These are phyloP conservation scores for Postia placenta DNA, from an alignment of 768 basidiomycete genomes.

Conservation along the genomic window DNA sequence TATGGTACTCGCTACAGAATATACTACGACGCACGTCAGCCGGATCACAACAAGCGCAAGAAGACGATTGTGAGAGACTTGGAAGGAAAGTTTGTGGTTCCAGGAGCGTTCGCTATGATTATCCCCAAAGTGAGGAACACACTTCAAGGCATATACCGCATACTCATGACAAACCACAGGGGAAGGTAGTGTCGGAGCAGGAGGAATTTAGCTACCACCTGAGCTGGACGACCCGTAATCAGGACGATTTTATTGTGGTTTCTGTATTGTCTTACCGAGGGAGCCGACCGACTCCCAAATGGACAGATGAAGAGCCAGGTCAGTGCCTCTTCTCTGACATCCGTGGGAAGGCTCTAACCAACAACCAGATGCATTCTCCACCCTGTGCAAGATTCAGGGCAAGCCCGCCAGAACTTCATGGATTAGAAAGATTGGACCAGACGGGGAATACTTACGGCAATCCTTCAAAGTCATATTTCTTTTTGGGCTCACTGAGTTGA, in stretches of 20 bases:
- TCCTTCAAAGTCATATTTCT: conserved; percentile 35
- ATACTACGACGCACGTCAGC: conserved; percentile 27
- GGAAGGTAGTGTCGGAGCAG: conserved; percentile 1
- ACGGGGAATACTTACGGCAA: conserved; percentile 22
- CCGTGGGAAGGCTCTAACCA: neutral
- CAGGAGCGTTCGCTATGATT: conserved; percentile 5
- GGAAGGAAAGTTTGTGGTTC: conserved; percentile 11
- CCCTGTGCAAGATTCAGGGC: conserved; percentile 27
- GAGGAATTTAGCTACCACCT: neutral
- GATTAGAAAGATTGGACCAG: neutral
- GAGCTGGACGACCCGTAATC: neutral
- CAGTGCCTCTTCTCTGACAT: neutral
- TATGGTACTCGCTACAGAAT: conserved; percentile 39
- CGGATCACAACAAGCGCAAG: conserved; percentile 35
- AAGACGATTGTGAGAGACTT: conserved; percentile 27
- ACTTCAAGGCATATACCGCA: neutral
- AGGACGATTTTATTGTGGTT: conserved; percentile 7
- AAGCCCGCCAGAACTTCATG: conserved; percentile 24
- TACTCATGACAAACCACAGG: neutral
- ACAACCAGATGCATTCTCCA: conserved; percentile 26
- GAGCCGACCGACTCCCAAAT: conserved; percentile 18
- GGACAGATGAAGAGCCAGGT: conserved; percentile 31
- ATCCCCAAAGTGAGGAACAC: conserved; percentile 3
- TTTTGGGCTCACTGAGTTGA: conserved; percentile 41
- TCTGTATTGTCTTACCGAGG: conserved; percentile 29